Evolutionary conservation across 2,329 filamentous ascomycete genomes (phyloP).

Genomic region (Fusarium incarnatum): DNA sequence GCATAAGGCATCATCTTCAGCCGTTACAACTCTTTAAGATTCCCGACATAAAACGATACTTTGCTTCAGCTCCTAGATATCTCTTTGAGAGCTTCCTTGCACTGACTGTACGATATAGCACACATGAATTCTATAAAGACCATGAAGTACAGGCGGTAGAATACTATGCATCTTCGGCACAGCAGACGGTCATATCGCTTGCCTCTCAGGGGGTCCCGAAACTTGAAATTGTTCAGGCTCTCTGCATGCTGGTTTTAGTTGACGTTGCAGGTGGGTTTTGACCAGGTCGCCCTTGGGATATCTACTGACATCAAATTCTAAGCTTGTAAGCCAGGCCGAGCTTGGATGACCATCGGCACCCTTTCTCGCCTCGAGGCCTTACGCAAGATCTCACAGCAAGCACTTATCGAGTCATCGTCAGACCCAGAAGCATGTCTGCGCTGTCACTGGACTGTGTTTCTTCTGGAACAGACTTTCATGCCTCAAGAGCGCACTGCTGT

Average conservation of each 20-base stretch:
- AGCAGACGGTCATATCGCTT: background rate
- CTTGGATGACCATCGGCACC: conserved; percentile 21
- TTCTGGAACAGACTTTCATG: conserved; percentile 14
- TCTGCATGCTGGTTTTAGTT: conserved; percentile 6
- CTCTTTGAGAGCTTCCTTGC: conserved; percentile 15
- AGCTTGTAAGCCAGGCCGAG: conserved; percentile 15
- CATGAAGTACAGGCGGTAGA: background rate
- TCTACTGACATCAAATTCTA: rapidly evolving
- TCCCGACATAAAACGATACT: background rate
- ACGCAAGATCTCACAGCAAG: background rate
- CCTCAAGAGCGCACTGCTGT: conserved; percentile 2
- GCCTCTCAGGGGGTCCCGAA: conserved; percentile 6
- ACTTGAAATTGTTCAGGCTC: background rate
- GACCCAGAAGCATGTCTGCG: background rate
- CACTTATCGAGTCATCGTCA: background rate
- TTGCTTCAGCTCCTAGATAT: background rate
- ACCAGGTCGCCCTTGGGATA: rapidly evolving
- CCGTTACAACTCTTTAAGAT: conserved; percentile 7
- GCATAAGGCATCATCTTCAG: conserved; percentile 8
- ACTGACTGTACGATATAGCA: background rate
- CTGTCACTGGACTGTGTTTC: conserved; percentile 11
- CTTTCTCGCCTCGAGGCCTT: conserved; percentile 8
- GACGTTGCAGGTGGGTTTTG: background rate
- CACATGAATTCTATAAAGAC: background rate
- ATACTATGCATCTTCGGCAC: background rate